A percentile compares a stretch with the other conserved stretches of the same genome.
These are phyloP conservation scores for Ananas comosus DNA, from an alignment of 176 grass and related monocot genomes.

Conservation along the genomic window DNA sequence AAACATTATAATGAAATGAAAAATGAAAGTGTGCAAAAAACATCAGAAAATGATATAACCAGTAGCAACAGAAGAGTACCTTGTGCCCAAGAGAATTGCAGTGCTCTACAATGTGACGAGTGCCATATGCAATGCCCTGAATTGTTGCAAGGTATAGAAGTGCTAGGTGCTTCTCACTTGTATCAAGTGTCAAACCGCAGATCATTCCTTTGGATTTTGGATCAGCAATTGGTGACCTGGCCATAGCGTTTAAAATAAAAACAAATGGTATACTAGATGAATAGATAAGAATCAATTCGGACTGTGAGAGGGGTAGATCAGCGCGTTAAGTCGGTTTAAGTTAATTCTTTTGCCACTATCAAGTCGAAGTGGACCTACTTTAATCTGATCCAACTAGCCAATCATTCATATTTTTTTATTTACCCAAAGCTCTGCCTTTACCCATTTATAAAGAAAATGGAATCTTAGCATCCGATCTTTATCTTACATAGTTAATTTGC, in stretches of 20 bases:
- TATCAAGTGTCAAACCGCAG: slow-evolving; percentile 79
- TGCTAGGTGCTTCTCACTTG: slow-evolving; percentile 71
- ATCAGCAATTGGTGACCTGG: slow-evolving; percentile 85
- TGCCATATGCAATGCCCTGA: slow-evolving; percentile 90
- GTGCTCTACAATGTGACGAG: slow-evolving; percentile 79
- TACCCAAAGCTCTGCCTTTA: no score
- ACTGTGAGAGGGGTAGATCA: not conserved
- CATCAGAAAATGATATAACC: not conserved
- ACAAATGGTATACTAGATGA: not conserved
- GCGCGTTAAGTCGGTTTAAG: no score
- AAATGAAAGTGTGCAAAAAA: no score
- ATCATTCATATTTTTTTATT: no score
- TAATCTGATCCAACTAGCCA: no score
- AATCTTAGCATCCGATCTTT: not conserved
- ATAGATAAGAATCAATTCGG: not conserved
- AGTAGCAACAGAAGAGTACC: slow-evolving; percentile 34
- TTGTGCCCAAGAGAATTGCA: slow-evolving; percentile 89
- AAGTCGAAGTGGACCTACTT: no score
- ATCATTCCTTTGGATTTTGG: slow-evolving; percentile 90
- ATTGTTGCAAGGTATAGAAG: slow-evolving; percentile 89
- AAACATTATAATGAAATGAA: no score
- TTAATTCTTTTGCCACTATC: no score
- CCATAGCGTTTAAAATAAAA: slow-evolving; percentile 8
- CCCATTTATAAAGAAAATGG: not conserved
- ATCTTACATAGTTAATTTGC: not conserved